Evolutionary conservation across 2,329 filamentous ascomycete genomes (phyloP), one percentile per base, ranked within the genome.

Genomic region (Cephalotrichum gorgonifer): DNA sequence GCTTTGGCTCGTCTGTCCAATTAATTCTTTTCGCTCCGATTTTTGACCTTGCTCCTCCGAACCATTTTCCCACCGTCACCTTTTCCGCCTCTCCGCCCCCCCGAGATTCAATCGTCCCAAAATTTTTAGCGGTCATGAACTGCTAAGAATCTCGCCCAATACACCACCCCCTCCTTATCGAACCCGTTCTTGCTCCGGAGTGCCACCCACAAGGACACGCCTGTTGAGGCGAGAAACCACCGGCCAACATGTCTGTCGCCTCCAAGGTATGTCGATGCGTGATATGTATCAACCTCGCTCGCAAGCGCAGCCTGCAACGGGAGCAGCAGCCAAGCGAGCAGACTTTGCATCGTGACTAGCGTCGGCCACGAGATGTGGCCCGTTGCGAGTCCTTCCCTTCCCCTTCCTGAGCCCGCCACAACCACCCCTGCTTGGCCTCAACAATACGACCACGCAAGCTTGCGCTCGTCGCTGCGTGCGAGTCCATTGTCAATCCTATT

Each of bases 171-270:
- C 43, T 17, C 22, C 22, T 25, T 26, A 17, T 43, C 31, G 26
- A 50, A 42, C 38, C 43, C 44, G 41, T 27, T 46, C 43, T 44
- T 25, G 6, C 31, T n/a, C 47, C 47, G 44, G 47, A 49, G 47
- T 50, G 48, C 26, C 41, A 33, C 23, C 48, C 22, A 33, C 31
- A 62, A 56, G 62, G 61, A 58, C 62, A 65, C 68, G 68, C 68
- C 69, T 72, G 69, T 61, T 63, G 64, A 75, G 73, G 74, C 73
- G 71, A 73, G 67, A 65, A 70, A 68, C 64, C 64, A 68, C 63
- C 60, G 68, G 74, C 70, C 76, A 78, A 68, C 64, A 79, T 79
- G 76, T 78, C 75, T 70, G 73, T 79, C 73, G 75, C 70, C 68
- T 75, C 73, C 56, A 76, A 79, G 74, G 76, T 80, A 66, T 54